These are phyloP conservation scores for Cyclotella cryptica DNA, from an alignment of 108 stramenopile genomes.

Conservation along the genomic window DNA sequence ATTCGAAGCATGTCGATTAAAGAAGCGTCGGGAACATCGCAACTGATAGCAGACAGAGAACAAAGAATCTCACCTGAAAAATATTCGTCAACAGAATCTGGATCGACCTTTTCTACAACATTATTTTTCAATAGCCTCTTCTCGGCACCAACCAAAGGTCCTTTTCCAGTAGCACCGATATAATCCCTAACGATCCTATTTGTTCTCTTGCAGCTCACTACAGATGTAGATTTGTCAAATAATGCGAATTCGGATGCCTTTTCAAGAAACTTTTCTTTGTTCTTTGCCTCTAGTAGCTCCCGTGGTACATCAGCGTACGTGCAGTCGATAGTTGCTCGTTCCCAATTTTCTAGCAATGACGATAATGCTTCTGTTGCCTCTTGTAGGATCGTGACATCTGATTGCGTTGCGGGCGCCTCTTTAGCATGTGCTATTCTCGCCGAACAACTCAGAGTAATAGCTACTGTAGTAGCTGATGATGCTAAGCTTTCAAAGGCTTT, in stretches of 20 bases:
- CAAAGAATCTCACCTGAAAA: slow-evolving; percentile 49
- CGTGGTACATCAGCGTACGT: slow-evolving; percentile 86
- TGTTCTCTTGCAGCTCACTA: slow-evolving; percentile 74
- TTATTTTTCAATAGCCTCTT: slow-evolving; percentile 55
- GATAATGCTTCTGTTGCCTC: slow-evolving; percentile 37
- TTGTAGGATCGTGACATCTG: slow-evolving; percentile 16
- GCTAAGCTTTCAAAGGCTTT: neutral
- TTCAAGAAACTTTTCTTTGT: slow-evolving; percentile 80
- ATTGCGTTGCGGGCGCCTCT: slow-evolving; percentile 8
- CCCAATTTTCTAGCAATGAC: slow-evolving; percentile 47
- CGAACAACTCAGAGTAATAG: neutral
- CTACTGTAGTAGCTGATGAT: neutral
- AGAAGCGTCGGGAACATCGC: neutral
- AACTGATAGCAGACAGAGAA: too few species aligned
- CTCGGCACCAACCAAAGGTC: slow-evolving; percentile 74
- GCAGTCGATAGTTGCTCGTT: slow-evolving; percentile 76
- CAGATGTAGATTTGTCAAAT: slow-evolving; percentile 76
- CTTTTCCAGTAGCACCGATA: slow-evolving; percentile 77
- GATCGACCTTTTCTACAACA: slow-evolving; percentile 64
- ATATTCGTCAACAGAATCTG: slow-evolving; percentile 67
- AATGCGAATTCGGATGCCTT: slow-evolving; percentile 80
- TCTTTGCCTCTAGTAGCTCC: slow-evolving; percentile 77
- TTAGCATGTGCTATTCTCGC: slow-evolving; percentile 4
- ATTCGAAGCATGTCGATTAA: slow-evolving; percentile 1
- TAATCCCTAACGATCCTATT: slow-evolving; percentile 77